These are phyloP conservation scores for Fusarium sp. DNA, from an alignment of 2,329 filamentous ascomycete genomes.

Conservation along the genomic window DNA sequence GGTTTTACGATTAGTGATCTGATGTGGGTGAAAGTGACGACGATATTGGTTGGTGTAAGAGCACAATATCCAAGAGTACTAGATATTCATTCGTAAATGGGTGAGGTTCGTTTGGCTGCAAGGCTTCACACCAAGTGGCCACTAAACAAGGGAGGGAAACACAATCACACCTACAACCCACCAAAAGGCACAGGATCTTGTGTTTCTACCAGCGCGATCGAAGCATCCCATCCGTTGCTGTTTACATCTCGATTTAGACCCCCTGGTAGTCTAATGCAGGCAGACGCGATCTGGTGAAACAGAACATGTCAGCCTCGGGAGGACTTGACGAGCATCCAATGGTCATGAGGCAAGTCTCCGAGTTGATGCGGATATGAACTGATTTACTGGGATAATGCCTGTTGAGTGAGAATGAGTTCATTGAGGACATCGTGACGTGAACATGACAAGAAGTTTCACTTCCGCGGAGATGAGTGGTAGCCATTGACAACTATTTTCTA, in stretches of 20 bases:
- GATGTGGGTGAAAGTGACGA: constrained; percentile 13
- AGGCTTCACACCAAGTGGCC: not conserved
- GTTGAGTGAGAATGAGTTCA: not conserved
- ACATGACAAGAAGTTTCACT: not conserved
- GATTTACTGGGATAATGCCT: constrained; percentile 17
- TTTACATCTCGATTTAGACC: constrained; percentile 41
- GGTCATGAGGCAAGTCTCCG: constrained; percentile 15
- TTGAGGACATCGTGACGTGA: not conserved
- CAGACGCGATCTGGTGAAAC: constrained; percentile 45
- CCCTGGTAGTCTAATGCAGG: constrained; percentile 41
- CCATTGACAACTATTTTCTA: not conserved
- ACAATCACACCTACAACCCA: not conserved
- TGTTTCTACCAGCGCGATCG: constrained; percentile 25
- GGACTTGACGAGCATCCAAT: constrained; percentile 29
- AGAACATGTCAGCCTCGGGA: constrained; percentile 26
- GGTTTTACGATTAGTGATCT: constrained; percentile 15
- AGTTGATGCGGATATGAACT: constrained; percentile 11
- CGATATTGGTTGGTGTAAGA: not conserved
- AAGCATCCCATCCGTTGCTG: constrained; percentile 14
- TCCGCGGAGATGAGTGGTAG: not conserved
- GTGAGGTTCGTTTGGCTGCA: not conserved
- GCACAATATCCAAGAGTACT: not conserved
- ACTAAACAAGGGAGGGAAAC: not conserved
- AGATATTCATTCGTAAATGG: not conserved
- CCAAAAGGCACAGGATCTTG: constrained; percentile 9